A percentile compares a stretch with the other conserved stretches of the same genome.
Conservation (phyloP, 2,329 filamentous ascomycete species). For the Clonostachys chloroleuca region DNA sequence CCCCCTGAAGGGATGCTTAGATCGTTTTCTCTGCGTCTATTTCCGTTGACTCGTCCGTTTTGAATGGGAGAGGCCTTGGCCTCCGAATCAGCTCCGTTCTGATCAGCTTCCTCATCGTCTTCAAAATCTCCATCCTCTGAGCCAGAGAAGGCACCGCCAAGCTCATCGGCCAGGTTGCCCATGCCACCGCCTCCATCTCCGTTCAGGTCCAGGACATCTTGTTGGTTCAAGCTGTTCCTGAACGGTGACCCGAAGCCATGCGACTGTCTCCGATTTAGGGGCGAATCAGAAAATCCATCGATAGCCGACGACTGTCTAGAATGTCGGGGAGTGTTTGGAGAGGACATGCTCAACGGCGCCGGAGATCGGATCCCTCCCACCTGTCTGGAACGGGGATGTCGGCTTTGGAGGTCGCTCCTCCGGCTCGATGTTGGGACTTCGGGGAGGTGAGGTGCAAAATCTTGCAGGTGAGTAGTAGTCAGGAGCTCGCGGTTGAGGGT, state of each 20-base stretch:
- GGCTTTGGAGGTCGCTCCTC: background rate
- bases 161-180: conserved; percentile 76
- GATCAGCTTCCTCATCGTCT: conserved; percentile 25
- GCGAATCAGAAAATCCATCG: conserved; percentile 42
- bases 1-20: conserved; percentile 38
- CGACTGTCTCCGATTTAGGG: conserved; percentile 41
- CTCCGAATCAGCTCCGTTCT: background rate
- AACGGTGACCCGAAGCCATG: conserved; percentile 45
- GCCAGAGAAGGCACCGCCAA: conserved; percentile 68
- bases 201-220: conserved; percentile 40
- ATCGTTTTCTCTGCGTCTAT: conserved; percentile 27
- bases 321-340: conserved; percentile 53
- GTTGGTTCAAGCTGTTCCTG: conserved; percentile 41
- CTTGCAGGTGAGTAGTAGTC: background rate
- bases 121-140: conserved; percentile 47
- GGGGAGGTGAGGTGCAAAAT: background rate
- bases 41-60: conserved; percentile 7
- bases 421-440: background rate
- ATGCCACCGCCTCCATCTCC: conserved; percentile 46
- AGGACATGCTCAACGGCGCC: conserved; percentile 22
- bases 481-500: too few relatives aligned
- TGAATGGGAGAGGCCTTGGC: background rate
- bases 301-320: conserved; percentile 53
- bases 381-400: background rate
- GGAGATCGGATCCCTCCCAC: background rate